These are phyloP conservation scores for Corymbia calophylla DNA, from an alignment of 441 rosid species.

Conservation along the genomic window DNA sequence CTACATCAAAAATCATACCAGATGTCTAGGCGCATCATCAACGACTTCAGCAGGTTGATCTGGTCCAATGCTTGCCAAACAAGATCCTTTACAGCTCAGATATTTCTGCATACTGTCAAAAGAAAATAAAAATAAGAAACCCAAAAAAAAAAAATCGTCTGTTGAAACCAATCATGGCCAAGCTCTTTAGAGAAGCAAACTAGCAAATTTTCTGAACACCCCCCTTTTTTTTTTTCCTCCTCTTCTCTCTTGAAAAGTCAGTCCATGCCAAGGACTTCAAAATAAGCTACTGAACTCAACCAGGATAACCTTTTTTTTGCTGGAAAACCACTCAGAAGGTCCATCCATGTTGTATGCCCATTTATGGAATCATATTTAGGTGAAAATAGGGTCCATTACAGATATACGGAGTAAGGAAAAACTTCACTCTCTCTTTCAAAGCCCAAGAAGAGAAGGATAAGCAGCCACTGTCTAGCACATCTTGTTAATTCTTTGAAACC, in stretches of 20 bases:
- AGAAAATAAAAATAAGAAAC: background rate
- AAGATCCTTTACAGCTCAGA: conserved; percentile 80
- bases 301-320: background rate
- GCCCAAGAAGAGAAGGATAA: background rate
- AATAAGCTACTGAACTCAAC: background rate
- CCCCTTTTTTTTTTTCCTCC: no score
- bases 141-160: background rate
- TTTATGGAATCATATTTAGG: background rate
- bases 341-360: background rate
- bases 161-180: background rate
- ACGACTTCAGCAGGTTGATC: conserved; percentile 98
- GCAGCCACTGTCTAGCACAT: background rate
- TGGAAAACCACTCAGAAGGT: background rate
- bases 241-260: background rate
- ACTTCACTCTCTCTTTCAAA: background rate
- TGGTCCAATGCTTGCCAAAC: conserved; percentile 68
- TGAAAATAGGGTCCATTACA: background rate
- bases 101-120: conserved; percentile 67
- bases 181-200: background rate
- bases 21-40: conserved; percentile 73
- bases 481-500: background rate
- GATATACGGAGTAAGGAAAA: background rate
- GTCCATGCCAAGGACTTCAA: background rate
- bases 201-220: background rate
- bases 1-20: conserved; percentile 36